Evolutionary conservation across 2,329 filamentous ascomycete species (phyloP).

Genomic region (Beauveria australis): DNA sequence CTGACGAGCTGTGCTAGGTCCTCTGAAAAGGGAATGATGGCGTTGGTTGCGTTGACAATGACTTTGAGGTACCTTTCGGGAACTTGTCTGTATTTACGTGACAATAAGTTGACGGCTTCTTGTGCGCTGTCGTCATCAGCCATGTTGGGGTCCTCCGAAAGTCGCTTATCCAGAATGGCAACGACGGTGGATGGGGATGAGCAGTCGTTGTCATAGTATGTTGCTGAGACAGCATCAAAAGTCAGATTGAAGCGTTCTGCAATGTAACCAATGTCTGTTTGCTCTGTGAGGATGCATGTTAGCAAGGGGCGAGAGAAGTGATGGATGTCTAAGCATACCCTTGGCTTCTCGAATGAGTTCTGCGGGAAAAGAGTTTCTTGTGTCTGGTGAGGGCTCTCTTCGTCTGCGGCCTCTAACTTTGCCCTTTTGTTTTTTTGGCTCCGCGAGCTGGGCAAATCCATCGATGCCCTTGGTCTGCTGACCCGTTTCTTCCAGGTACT

Average conservation of each 20-base stretch:
- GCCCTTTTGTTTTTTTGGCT: constrained; percentile 29
- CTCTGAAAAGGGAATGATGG: constrained; percentile 25
- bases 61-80: constrained; percentile 35
- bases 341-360: constrained; percentile 21
- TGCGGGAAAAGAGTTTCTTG: constrained; percentile 10
- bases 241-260: constrained; percentile 35
- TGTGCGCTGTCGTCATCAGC: constrained; percentile 21
- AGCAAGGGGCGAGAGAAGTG: background rate
- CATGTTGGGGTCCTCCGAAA: constrained; percentile 25
- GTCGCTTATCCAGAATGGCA: constrained; percentile 35
- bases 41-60: constrained; percentile 32
- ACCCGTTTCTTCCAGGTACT: constrained; percentile 63
- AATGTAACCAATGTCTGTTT: constrained; percentile 35
- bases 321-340: constrained; percentile 17
- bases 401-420: constrained; percentile 23
- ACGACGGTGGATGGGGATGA: constrained; percentile 33
- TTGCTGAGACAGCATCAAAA: constrained; percentile 30
- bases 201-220: constrained; percentile 30
- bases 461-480: constrained; percentile 68
- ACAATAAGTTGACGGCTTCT: constrained; percentile 21
- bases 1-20: constrained; percentile 35
- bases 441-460: constrained; percentile 58
- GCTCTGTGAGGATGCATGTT: constrained; percentile 16
- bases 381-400: constrained; percentile 18
- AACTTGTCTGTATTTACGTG: constrained; percentile 31